Base-by-base conservation (phyloP, 371 early-diverging fungal genomes). In the Catenaria anguillulae region DNA sequence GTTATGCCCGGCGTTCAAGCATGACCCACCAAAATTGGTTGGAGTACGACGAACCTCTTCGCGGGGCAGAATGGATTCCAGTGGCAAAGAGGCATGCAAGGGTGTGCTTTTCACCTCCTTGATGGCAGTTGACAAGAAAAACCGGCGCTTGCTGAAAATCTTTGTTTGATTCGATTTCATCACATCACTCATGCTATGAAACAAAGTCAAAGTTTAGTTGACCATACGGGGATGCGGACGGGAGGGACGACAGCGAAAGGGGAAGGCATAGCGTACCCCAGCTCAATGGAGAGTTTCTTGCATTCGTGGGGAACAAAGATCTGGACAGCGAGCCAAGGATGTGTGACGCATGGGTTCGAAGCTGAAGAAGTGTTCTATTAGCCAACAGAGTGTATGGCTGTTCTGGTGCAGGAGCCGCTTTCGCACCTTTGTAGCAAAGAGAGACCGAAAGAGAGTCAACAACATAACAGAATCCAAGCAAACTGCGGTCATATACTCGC, bases 41-140 rank as follows among this genome's bases (percentile, higher is more conserved):
- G n/a, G n/a, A n/a, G n/a, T n/a, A n/a, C n/a, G n/a, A 60, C 61
- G n/a, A 2, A 60, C 61, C 61, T 61, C 12, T 15, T 61, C 61
- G n/a, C 60, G 29, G 2, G 34, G 45, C 3, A 58, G 8, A 12
- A 26, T 15, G 21, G 61, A 0, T 8, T 29, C 45, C 4, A 61
- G 29, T 15, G 61, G 61, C 4, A 61, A 26, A n/a, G 17, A 8
- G 0, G 61, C 61, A 6, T 61, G 61, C 24, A 61, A 24, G 15
- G 61, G 61, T 24, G 61, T 61, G 13, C 29, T 40, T 61, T 61
- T 61, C 24, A 13, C 8, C 35, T 54, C 56, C 33, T 61, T 61
- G 24, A 15, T 60, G 21, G 60, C 61, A 4, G 61, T 61, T 15
- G 61, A 60, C n/a, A 61, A 24, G 55, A 60, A 61, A 4, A 61